A percentile compares a stretch with the other conserved stretches of the same genome.
These are phyloP conservation scores for Tripidium arundinaceum DNA, from an alignment of 202 grass and related monocot species.

Conservation along the genomic window DNA sequence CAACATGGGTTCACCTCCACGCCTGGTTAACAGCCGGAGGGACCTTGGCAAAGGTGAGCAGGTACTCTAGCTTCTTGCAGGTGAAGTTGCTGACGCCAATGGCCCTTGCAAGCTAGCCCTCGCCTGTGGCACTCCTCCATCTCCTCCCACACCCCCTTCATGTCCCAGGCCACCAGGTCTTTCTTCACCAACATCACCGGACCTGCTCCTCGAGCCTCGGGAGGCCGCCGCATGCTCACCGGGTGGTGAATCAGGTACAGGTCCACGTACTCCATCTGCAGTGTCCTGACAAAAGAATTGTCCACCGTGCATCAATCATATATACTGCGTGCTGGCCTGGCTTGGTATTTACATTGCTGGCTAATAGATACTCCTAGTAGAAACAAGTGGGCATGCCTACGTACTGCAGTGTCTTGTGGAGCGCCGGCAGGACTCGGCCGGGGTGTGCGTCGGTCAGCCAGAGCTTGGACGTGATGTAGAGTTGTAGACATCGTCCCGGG, in stretches of 20 bases:
- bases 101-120: no score
- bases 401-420: slow-evolving; percentile 13
- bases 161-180: slow-evolving; percentile 6
- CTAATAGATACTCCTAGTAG: no score
- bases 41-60: no score
- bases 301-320: no score
- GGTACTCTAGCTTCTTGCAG: no score
- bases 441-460: slow-evolving; percentile 38
- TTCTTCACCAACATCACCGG: neutral
- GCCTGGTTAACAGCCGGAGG: slow-evolving; percentile 50
- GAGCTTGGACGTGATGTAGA: slow-evolving; percentile 64
- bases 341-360: no score
- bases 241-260: slow-evolving; percentile 49
- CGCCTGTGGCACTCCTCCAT: no score
- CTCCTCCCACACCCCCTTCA: no score
- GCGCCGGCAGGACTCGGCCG: slow-evolving; percentile 31
- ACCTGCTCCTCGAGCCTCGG: neutral
- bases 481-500: slow-evolving; percentile 43
- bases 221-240: neutral
- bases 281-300: neutral
- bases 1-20: slow-evolving; percentile 54
- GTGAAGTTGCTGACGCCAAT: no score
- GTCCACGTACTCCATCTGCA: slow-evolving; percentile 50
- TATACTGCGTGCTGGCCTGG: no score
- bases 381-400: no score